Percentiles rank a stretch among this genome's conserved stretches.
Conservation (phyloP, 768 basidiomycete genomes). For the Xerocomus potaroensis region DNA sequence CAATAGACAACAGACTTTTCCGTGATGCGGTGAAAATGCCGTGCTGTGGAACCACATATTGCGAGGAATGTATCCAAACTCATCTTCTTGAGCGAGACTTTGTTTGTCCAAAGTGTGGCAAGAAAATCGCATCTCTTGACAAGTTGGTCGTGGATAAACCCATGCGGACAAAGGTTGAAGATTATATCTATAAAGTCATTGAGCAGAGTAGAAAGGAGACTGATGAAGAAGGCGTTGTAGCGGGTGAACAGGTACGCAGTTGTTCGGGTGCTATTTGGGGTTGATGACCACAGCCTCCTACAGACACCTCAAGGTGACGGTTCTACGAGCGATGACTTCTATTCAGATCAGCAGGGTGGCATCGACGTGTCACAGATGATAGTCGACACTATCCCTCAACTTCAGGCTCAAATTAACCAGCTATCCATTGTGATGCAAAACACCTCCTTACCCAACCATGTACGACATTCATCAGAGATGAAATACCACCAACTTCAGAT, state of each 20-base stretch:
- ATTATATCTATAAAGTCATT: conserved; percentile 78
- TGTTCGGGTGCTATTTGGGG: not conserved
- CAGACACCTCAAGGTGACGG: conserved; percentile 26
- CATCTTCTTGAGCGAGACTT: conserved; percentile 94
- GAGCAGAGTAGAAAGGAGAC: conserved; percentile 71
- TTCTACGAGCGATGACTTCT: conserved; percentile 58
- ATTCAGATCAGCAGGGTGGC: conserved; percentile 67
- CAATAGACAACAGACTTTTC: conserved; percentile 90
- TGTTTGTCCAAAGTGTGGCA: conserved; percentile 84
- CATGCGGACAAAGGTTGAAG: conserved; percentile 68
- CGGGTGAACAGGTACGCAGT: conserved; percentile 34
- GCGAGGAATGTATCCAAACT: conserved; percentile 97
- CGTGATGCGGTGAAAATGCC: conserved; percentile 94
- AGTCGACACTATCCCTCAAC: conserved; percentile 70
- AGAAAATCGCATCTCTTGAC: conserved; percentile 86
- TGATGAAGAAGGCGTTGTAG: conserved; percentile 39
- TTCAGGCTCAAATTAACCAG: conserved; percentile 84
- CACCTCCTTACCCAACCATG: conserved; percentile 62
- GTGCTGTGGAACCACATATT: conserved; percentile 87
- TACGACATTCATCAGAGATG: conserved; percentile 77
- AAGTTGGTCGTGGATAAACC: conserved; percentile 79
- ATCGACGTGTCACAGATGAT: conserved; percentile 71
- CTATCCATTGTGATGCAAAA: conserved; percentile 78
- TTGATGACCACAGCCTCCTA: conserved; percentile 2
- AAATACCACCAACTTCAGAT: conserved; percentile 79